Evolutionary conservation across 352 stramenopile genomes (phyloP).

Genomic region (Globisporangium nunn): DNA sequence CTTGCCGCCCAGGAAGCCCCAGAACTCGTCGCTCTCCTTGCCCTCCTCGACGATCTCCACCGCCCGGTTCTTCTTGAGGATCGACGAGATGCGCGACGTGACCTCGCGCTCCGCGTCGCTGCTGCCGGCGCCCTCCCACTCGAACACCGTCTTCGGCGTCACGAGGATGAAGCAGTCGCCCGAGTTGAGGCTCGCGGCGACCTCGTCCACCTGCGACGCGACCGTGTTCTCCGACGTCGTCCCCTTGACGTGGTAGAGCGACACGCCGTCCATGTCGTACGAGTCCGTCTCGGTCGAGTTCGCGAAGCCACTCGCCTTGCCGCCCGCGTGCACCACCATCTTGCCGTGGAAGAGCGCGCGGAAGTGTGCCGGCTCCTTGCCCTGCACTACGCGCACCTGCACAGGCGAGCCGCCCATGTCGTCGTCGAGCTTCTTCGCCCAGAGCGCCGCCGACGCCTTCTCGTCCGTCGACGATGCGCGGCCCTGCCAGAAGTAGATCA

Average conservation of each 20-base stretch:
- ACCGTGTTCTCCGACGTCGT: constrained; percentile 83
- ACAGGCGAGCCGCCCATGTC: constrained; percentile 76
- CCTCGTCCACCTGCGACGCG: constrained; percentile 72
- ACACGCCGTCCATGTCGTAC: constrained; percentile 82
- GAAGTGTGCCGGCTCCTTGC: constrained; percentile 86
- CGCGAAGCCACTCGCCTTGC: constrained; percentile 85
- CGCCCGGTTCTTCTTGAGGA: constrained; percentile 49
- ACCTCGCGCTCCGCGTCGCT: constrained; percentile 57
- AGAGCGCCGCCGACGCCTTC: constrained; percentile 66
- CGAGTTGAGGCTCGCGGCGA: constrained; percentile 82
- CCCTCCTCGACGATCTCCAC: constrained; percentile 48
- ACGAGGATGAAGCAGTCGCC: constrained; percentile 84
- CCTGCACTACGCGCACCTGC: constrained; percentile 82
- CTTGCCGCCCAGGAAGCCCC: constrained; percentile 80
- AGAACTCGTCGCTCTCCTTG: constrained; percentile 73
- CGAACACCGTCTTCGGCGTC: constrained; percentile 61
- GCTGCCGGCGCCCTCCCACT: constrained; percentile 70
- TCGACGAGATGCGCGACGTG: constrained; percentile 47
- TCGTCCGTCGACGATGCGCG: constrained; percentile 82
- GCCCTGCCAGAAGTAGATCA: constrained; percentile 93
- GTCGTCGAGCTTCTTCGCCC: constrained; percentile 75
- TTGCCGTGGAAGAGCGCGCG: constrained; percentile 86
- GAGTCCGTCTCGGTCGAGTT: constrained; percentile 79
- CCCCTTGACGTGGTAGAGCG: constrained; percentile 89
- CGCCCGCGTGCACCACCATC: constrained; percentile 87